Conservation (phyloP, 768 basidiomycete species). For the Phylloporus sp. region DNA sequence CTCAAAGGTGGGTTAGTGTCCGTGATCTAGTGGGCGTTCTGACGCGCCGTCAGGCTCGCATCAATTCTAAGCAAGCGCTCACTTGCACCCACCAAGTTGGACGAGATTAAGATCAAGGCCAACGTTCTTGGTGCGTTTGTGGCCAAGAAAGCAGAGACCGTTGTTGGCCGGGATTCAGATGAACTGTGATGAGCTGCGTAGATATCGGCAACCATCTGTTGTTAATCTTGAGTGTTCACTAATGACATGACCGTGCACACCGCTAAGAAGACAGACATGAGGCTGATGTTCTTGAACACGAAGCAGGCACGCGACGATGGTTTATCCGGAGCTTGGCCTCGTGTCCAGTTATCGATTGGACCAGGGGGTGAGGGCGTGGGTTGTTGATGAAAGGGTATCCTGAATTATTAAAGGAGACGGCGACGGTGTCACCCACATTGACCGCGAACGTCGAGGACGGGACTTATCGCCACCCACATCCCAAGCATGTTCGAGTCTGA, state of each 20-base stretch:
- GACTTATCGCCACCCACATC: constrained; percentile 7
- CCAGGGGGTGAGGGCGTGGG: not conserved
- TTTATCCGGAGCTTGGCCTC: constrained; percentile 24
- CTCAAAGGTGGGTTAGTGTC: constrained; percentile 57
- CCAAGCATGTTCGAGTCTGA: constrained; percentile 26
- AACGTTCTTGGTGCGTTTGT: constrained; percentile 76
- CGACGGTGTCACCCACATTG: not conserved
- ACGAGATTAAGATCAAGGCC: constrained; percentile 89
- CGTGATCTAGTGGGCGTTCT: not conserved
- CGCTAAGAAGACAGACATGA: constrained; percentile 14
- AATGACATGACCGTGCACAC: constrained; percentile 13
- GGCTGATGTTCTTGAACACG: constrained; percentile 18
- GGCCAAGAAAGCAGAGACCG: constrained; percentile 34
- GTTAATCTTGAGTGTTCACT: constrained; percentile 14
- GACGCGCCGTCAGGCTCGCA: constrained; percentile 48
- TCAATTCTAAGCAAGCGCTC: constrained; percentile 75
- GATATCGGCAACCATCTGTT: constrained; percentile 12
- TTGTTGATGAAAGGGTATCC: constrained; percentile 1
- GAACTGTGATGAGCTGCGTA: constrained; percentile 39
- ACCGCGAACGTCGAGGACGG: constrained; percentile 10
- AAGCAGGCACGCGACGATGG: constrained; percentile 19
- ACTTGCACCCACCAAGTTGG: constrained; percentile 75
- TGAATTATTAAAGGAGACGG: constrained; percentile 15
- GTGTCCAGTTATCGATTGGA: constrained; percentile 20
- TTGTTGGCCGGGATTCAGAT: constrained; percentile 30